Percentiles rank a stretch among this genome's conserved stretches.
Conservation (phyloP, 1,284 basidiomycete genomes). For the Chalciporus sp. region DNA sequence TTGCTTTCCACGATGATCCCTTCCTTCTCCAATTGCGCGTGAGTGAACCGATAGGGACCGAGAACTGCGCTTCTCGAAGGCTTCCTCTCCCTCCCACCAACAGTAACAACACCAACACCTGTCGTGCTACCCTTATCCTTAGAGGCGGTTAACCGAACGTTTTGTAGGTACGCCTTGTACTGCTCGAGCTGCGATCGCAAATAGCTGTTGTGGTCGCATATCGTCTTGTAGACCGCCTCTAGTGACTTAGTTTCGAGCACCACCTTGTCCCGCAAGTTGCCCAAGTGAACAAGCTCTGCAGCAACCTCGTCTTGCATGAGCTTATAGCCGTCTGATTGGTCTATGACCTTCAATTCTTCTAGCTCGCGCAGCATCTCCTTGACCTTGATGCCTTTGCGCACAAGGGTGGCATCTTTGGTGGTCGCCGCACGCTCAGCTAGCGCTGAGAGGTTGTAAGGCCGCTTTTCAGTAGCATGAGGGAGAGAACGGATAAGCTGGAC, state of each 20-base stretch:
- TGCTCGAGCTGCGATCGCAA: slow-evolving; percentile 95
- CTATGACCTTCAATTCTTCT: slow-evolving; percentile 88
- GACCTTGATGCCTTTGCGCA: slow-evolving; percentile 97
- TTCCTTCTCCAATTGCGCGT: slow-evolving; percentile 98
- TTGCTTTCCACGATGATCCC: slow-evolving; percentile 99
- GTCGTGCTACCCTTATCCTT: slow-evolving; percentile 85
- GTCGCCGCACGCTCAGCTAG: slow-evolving; percentile 96
- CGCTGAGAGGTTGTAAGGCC: slow-evolving; percentile 86
- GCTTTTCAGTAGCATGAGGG: slow-evolving; percentile 80
- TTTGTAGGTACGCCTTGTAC: slow-evolving; percentile 99
- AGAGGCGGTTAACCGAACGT: slow-evolving; percentile 87
- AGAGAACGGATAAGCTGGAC: slow-evolving; percentile 97
- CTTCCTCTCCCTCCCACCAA: slow-evolving; percentile 98
- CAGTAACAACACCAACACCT: slow-evolving; percentile 92
- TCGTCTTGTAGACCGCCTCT: slow-evolving; percentile 98
- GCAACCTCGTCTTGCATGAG: slow-evolving; percentile 98
- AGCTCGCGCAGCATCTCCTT: slow-evolving; percentile 98
- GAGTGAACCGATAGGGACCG: slow-evolving; percentile 96
- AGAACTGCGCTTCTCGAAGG: slow-evolving; percentile 81
- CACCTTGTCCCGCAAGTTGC: slow-evolving; percentile 96
- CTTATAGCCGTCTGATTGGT: slow-evolving; percentile 81
- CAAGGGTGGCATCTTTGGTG: slow-evolving; percentile 93
- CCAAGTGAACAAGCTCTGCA: slow-evolving; percentile 93
- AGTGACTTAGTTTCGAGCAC: slow-evolving; percentile 89
- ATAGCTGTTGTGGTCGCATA: slow-evolving; percentile 99